A percentile compares a stretch with the other conserved stretches of the same genome.
These are phyloP conservation scores for Cynanchum wilfordii DNA, from an alignment of 257 asterid species.

Conservation along the genomic window DNA sequence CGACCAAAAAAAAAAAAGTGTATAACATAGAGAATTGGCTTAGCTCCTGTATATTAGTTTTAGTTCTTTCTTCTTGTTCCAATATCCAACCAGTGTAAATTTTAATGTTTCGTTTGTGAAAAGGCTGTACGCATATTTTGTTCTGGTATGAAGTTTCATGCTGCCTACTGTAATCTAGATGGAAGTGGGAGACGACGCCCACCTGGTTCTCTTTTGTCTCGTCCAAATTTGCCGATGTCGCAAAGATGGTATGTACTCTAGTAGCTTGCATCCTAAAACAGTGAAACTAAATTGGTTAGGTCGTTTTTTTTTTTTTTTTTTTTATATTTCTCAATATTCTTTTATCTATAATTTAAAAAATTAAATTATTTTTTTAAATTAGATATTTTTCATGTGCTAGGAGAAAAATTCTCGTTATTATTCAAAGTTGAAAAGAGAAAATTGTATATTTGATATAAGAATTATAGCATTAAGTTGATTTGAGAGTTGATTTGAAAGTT, in stretches of 20 bases:
- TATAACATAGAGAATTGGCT: slow-evolving; percentile 7
- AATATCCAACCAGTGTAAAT: slow-evolving; percentile 2
- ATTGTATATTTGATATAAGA: no score
- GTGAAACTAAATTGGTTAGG: neutral
- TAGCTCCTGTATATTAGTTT: slow-evolving; percentile 5
- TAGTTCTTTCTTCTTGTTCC: neutral
- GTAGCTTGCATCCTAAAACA: neutral
- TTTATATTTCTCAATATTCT: no score
- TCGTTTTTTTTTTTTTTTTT: no score
- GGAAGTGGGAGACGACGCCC: neutral
- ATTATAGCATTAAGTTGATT: no score
- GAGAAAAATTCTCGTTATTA: no score
- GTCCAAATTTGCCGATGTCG: no score
- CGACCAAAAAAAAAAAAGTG: no score
- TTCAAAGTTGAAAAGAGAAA: no score
- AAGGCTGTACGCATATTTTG: neutral
- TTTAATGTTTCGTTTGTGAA: neutral
- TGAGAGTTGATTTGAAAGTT: neutral
- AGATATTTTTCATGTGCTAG: no score
- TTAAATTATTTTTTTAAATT: no score
- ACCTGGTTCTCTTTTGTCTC: neutral
- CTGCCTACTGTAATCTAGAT: neutral
- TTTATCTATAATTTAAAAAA: no score
- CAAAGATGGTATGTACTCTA: neutral
- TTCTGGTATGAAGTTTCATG: neutral